These are phyloP conservation scores for Termitomyces sp. DNA, from an alignment of 768 basidiomycete species.

Conservation along the genomic window DNA sequence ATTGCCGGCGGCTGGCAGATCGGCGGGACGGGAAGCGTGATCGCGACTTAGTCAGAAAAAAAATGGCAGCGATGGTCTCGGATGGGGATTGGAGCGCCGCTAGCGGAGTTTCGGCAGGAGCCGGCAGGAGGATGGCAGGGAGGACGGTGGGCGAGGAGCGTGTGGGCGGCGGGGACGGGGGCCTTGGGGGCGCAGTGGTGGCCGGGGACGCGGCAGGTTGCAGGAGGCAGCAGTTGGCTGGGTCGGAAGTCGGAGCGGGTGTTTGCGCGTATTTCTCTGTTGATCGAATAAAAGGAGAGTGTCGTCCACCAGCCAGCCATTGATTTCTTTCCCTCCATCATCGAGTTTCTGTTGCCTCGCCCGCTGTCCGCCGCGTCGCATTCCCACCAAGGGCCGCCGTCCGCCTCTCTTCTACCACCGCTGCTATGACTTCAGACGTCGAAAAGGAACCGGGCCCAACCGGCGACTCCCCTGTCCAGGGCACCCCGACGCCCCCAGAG, in stretches of 20 bases:
- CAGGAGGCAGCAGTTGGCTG: too few relatives aligned
- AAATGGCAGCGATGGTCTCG: background rate
- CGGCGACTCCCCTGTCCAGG: constrained; percentile 34
- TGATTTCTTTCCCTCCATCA: constrained; percentile 17
- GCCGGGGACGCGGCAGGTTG: background rate
- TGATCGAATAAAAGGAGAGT: constrained; percentile 21
- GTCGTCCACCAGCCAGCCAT: constrained; percentile 13
- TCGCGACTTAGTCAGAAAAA: background rate
- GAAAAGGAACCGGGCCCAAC: constrained; percentile 66
- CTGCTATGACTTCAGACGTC: constrained; percentile 33
- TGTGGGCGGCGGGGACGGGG: background rate
- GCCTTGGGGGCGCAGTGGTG: background rate
- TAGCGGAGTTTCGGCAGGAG: background rate
- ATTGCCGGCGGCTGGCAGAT: background rate
- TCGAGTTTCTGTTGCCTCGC: constrained; percentile 6
- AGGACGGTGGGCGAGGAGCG: background rate
- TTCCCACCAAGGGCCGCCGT: constrained; percentile 20
- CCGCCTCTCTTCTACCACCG: constrained; percentile 15
- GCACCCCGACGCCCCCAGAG: constrained; percentile 18
- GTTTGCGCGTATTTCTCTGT: constrained; percentile 18
- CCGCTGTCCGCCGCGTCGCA: background rate
- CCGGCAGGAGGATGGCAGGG: background rate
- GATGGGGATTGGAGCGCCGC: background rate
- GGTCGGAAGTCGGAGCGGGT: constrained; percentile 4
- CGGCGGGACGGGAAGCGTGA: background rate